phyloP scores from a whole-genome alignment of 495 filamentous ascomycete genomes.

The Antarctomyces pellizariae region DNA sequence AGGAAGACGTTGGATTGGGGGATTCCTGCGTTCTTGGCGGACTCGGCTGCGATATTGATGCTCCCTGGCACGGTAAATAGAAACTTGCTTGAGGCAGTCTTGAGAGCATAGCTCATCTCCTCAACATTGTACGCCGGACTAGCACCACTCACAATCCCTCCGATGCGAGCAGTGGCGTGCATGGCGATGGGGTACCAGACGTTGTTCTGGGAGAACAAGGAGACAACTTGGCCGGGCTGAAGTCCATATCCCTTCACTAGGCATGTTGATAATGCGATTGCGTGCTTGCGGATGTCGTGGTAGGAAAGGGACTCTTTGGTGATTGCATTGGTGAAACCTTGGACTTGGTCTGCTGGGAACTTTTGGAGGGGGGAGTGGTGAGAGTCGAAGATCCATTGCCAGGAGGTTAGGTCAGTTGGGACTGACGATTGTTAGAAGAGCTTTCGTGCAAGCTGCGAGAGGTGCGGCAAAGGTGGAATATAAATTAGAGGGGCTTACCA shows the following conservation, averaged over 20 bases:
- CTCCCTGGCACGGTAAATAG: constrained; percentile 28
- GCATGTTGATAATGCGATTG: constrained; percentile 30
- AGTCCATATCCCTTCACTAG: constrained; percentile 28
- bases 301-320: constrained; percentile 32
- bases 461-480: too few relatives aligned
- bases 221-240: constrained; percentile 22
- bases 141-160: constrained; percentile 29
- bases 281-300: constrained; percentile 22
- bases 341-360: constrained; percentile 15
- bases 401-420: constrained; percentile 27
- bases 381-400: constrained; percentile 37
- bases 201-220: constrained; percentile 31
- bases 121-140: constrained; percentile 35
- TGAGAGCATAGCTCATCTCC: constrained; percentile 36
- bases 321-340: constrained; percentile 28
- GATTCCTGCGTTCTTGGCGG: constrained; percentile 28
- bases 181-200: constrained; percentile 39
- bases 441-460: too few relatives aligned
- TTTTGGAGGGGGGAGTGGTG: constrained; percentile 19
- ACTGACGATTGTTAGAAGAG: constrained; percentile 14
- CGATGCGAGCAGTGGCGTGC: constrained; percentile 24
- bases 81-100: constrained; percentile 26
- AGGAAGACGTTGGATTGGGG: constrained; percentile 25
- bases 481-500: too few relatives aligned
- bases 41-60: constrained; percentile 25